phyloP scores from a whole-genome alignment of 139 green algal species.

The Micromonas commoda region DNA sequence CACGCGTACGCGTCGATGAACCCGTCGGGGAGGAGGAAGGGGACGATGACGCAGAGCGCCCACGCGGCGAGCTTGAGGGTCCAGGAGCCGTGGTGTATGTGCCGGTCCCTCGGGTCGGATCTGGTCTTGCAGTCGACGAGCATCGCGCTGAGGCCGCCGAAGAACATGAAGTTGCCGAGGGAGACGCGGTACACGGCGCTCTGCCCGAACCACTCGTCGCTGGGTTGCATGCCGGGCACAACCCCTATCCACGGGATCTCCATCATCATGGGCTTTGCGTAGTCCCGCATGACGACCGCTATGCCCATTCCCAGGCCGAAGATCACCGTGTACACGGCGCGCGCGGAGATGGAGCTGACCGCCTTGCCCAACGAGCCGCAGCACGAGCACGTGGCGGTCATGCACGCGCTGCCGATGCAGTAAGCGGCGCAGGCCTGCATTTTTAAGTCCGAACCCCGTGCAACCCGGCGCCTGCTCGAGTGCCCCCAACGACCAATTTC shows the following conservation, averaged over 20 bases:
- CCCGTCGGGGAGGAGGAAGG: conserved; percentile 76
- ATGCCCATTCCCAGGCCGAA: conserved; percentile 82
- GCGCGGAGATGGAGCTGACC: conserved; percentile 11
- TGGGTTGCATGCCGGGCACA: not conserved
- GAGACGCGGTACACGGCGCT: conserved; percentile 92
- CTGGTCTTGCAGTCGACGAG: not conserved
- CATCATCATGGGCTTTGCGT: conserved; percentile 79
- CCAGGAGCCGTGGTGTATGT: conserved; percentile 80
- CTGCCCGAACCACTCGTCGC: conserved; percentile 33
- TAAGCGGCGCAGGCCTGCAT: no score
- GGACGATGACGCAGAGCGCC: conserved; percentile 63
- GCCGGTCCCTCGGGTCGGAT: conserved; percentile 61
- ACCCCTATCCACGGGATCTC: conserved; percentile 74
- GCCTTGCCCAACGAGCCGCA: not conserved
- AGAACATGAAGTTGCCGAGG: conserved; percentile 76
- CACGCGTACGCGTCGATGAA: conserved; percentile 61
- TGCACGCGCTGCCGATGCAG: not conserved
- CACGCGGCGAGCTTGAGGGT: conserved; percentile 73
- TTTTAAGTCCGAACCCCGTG: no score
- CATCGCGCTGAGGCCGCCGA: not conserved
- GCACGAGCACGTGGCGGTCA: conserved; percentile 2
- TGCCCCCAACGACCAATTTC: no score
- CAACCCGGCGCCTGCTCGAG: no score
- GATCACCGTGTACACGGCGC: conserved; percentile 60
- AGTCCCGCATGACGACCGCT: conserved; percentile 87